Percentiles rank a stretch among this genome's conserved stretches.
Conservation (phyloP, 78 protist genomes). For the Dictyostelium firmibasis region DNA sequence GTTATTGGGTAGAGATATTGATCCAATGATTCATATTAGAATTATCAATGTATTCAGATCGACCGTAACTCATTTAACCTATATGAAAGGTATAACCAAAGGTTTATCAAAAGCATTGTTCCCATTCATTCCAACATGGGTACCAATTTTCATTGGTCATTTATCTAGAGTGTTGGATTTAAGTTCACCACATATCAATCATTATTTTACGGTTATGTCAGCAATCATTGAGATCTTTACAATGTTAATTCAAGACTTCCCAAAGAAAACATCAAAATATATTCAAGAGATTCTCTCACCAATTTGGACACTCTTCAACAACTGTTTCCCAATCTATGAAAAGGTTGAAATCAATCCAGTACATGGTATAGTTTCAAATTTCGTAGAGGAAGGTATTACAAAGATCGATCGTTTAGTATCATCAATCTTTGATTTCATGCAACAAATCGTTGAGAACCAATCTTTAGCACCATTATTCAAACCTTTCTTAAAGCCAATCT, state of each 20-base stretch:
- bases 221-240: neutral
- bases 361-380: neutral
- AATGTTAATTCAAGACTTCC: neutral
- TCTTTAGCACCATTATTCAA: neutral
- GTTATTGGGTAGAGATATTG: slow-evolving; percentile 6
- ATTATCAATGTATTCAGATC: neutral
- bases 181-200: neutral
- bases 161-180: neutral
- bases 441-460: neutral
- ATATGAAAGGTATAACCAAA: neutral
- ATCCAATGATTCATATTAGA: slow-evolving; percentile 10
- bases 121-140: slow-evolving; percentile 1
- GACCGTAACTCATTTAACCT: neutral
- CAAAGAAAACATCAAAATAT: neutral
- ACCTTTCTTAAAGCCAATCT: neutral
- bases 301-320: slow-evolving; percentile 35
- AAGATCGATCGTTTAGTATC: slow-evolving; percentile 9
- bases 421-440: slow-evolving; percentile 29
- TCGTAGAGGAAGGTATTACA: slow-evolving; percentile 10
- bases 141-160: neutral
- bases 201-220: slow-evolving; percentile 15
- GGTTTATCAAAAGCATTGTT: neutral
- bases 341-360: neutral
- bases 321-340: slow-evolving; percentile 23
- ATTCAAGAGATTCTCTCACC: neutral